Percentiles rank a stretch among this genome's conserved stretches.
phyloP scores from a whole-genome alignment of 441 rosid species.

The Populus hybrid region DNA sequence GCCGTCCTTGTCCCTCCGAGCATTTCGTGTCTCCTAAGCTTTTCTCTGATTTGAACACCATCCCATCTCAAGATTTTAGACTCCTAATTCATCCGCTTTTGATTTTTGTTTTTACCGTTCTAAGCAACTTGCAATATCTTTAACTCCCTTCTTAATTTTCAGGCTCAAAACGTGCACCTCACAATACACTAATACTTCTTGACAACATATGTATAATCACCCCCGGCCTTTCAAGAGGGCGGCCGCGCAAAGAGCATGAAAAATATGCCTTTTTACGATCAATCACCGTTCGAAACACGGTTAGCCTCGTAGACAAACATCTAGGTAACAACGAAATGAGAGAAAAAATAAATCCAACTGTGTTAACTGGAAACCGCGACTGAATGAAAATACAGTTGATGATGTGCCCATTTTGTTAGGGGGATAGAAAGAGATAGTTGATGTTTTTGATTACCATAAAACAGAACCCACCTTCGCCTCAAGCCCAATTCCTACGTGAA shows the following conservation, averaged over 20 bases:
- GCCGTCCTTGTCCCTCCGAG: constrained; percentile 21
- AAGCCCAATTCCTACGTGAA: background rate
- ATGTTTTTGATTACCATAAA: background rate
- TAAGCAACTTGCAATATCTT: background rate
- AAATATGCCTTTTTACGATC: background rate
- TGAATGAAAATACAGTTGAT: background rate
- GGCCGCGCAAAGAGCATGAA: background rate
- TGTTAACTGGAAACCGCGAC: background rate
- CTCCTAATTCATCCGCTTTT: background rate
- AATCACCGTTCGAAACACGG: background rate
- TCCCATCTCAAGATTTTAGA: background rate
- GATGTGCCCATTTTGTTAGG: background rate
- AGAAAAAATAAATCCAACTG: background rate
- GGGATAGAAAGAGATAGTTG: background rate
- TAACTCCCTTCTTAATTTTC: background rate
- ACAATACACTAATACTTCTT: background rate
- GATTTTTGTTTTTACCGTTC: background rate
- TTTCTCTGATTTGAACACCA: background rate
- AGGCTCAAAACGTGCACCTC: background rate
- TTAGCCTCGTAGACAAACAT: background rate
- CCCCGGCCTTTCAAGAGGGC: background rate
- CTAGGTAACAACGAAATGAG: background rate
- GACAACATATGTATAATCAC: background rate
- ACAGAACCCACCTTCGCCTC: background rate
- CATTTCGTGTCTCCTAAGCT: constrained; percentile 16